These are phyloP conservation scores for Phanerochaete sordida DNA, from an alignment of 768 basidiomycete species.

Conservation along the genomic window DNA sequence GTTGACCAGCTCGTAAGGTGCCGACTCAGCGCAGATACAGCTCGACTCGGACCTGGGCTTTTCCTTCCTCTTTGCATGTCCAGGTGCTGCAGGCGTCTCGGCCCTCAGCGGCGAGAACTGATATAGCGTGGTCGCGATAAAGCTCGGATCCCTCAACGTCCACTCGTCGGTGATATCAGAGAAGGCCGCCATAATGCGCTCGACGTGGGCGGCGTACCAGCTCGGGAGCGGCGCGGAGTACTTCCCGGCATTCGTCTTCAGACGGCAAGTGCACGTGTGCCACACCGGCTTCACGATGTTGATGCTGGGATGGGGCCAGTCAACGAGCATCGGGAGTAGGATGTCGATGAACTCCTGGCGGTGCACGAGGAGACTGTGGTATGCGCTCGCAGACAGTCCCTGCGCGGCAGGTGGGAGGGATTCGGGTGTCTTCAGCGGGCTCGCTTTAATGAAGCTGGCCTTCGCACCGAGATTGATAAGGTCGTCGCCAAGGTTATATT, in stretches of 20 bases:
- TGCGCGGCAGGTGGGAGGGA: background rate
- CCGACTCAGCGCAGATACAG: background rate
- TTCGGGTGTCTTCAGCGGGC: background rate
- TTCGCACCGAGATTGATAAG: background rate
- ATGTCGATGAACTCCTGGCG: conserved; percentile 2
- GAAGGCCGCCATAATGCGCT: background rate
- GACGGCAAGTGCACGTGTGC: background rate
- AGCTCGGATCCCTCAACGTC: background rate
- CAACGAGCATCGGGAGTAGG: background rate
- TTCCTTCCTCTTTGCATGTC: too few species aligned
- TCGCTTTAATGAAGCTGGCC: background rate
- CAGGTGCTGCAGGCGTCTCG: too few species aligned
- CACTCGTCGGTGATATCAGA: background rate
- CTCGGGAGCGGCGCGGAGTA: background rate
- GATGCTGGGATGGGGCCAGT: background rate
- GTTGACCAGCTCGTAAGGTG: background rate
- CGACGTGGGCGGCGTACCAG: conserved; percentile 1
- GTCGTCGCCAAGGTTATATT: background rate
- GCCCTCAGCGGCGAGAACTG: too few species aligned
- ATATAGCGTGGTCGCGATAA: background rate
- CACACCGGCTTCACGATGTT: background rate
- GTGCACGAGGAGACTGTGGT: conserved; percentile 4
- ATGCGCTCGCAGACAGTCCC: background rate
- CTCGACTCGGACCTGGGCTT: background rate
- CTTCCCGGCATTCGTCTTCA: too few species aligned